Conservation (phyloP, 2,329 filamentous ascomycete species). For the Aquanectria penicillioides region DNA sequence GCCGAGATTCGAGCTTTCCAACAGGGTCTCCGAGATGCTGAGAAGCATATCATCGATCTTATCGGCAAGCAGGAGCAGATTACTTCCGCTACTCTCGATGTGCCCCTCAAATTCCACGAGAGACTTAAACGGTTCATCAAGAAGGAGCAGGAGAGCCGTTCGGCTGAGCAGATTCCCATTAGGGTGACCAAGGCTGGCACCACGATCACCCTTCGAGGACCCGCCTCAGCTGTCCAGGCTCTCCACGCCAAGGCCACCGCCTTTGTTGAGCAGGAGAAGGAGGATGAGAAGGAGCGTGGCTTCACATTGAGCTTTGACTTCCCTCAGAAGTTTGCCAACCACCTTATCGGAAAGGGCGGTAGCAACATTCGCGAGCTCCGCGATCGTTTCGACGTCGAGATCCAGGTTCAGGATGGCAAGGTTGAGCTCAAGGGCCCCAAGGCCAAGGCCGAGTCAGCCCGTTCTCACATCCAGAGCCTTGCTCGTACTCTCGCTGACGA, state of each 20-base stretch:
- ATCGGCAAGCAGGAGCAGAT: constrained; percentile 69
- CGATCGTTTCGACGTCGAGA: constrained; percentile 75
- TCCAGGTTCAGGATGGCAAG: constrained; percentile 93
- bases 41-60: constrained; percentile 65
- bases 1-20: constrained; percentile 64
- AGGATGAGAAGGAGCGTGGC: constrained; percentile 92
- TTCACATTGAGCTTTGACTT: constrained; percentile 91
- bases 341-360: constrained; percentile 76
- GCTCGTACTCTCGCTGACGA: constrained; percentile 91
- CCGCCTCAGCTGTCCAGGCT: constrained; percentile 75
- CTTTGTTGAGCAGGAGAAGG: constrained; percentile 88
- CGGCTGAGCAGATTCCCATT: constrained; percentile 68
- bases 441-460: constrained; percentile 90
- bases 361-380: constrained; percentile 73
- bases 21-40: constrained; percentile 64
- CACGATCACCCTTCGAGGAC: constrained; percentile 79
- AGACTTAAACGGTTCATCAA: constrained; percentile 72
- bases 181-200: constrained; percentile 68
- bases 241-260: constrained; percentile 77
- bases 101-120: constrained; percentile 71
- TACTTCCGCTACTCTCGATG: constrained; percentile 61
- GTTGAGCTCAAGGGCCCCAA: constrained; percentile 96
- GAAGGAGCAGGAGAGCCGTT: constrained; percentile 68
- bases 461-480: constrained; percentile 81
- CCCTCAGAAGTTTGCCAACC: constrained; percentile 92